phyloP scores from a whole-genome alignment of 1,284 basidiomycete genomes.

The Takashimella koratensis region DNA sequence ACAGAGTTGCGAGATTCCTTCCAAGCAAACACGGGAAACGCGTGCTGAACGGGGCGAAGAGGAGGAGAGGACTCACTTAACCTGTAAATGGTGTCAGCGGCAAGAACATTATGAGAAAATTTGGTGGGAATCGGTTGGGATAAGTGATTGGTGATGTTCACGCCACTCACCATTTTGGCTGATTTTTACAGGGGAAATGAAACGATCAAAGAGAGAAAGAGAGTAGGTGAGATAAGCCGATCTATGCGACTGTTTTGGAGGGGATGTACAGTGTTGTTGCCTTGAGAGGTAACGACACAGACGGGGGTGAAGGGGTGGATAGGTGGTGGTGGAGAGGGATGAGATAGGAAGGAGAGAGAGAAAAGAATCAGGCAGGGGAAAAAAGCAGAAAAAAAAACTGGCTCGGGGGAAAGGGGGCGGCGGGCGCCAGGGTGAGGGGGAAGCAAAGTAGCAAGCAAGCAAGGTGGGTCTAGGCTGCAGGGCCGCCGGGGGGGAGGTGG shows the following conservation, averaged over 20 bases:
- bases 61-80: not conserved
- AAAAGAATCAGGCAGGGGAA: not conserved
- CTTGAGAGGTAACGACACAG: not conserved
- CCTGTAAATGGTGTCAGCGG: not conserved
- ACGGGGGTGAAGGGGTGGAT: not conserved
- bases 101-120: not conserved
- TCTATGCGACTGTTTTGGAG: not conserved
- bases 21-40: too few relatives aligned
- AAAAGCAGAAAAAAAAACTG: not conserved
- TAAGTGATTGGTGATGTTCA: not conserved
- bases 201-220: not conserved
- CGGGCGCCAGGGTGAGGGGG: too few relatives aligned
- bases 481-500: not conserved
- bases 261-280: not conserved
- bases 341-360: not conserved
- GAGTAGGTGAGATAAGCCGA: not conserved
- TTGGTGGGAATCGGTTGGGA: not conserved
- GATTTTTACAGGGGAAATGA: conserved; percentile 15
- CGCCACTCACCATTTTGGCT: conserved; percentile 43
- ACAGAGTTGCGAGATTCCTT: too few relatives aligned
- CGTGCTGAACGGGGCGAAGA: not conserved
- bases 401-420: not conserved
- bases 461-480: not conserved
- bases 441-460: too few relatives aligned
- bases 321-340: not conserved